These are phyloP conservation scores for Pistacia vera DNA, from an alignment of 345 rosid species.

Conservation along the genomic window DNA sequence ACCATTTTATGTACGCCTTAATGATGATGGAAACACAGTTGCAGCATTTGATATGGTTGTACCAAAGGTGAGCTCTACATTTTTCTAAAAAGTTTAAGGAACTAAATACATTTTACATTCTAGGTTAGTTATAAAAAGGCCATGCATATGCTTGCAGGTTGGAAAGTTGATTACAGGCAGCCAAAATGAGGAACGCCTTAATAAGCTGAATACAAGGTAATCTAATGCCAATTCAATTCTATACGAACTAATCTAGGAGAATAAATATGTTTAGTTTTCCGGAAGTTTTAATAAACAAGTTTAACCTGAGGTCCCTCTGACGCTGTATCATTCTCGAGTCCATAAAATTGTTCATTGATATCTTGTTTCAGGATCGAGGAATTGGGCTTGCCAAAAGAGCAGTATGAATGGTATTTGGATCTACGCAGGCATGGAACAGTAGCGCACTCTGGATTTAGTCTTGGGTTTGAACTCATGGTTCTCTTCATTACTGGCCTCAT, in stretches of 20 bases:
- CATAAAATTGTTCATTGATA: background rate
- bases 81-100: background rate
- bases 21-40: slow-evolving; percentile 75
- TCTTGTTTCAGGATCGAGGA: slow-evolving; percentile 56
- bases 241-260: background rate
- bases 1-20: slow-evolving; percentile 69
- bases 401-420: slow-evolving; percentile 84
- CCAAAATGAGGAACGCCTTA: slow-evolving; percentile 83
- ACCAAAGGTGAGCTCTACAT: slow-evolving; percentile 58
- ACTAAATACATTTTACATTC: background rate
- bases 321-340: background rate
- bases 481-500: slow-evolving; percentile 66
- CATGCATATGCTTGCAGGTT: slow-evolving; percentile 45
- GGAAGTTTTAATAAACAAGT: background rate
- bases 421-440: slow-evolving; percentile 81
- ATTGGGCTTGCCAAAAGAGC: slow-evolving; percentile 46
- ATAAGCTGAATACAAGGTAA: slow-evolving; percentile 52
- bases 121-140: slow-evolving; percentile 7
- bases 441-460: slow-evolving; percentile 73
- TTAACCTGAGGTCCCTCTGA: background rate
- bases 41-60: slow-evolving; percentile 90
- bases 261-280: background rate
- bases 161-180: slow-evolving; percentile 72
- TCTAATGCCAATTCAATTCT: background rate
- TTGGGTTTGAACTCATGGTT: slow-evolving; percentile 72